Evolutionary conservation across 345 rosid genomes (phyloP).

Genomic region (Excoecaria agallocha): DNA sequence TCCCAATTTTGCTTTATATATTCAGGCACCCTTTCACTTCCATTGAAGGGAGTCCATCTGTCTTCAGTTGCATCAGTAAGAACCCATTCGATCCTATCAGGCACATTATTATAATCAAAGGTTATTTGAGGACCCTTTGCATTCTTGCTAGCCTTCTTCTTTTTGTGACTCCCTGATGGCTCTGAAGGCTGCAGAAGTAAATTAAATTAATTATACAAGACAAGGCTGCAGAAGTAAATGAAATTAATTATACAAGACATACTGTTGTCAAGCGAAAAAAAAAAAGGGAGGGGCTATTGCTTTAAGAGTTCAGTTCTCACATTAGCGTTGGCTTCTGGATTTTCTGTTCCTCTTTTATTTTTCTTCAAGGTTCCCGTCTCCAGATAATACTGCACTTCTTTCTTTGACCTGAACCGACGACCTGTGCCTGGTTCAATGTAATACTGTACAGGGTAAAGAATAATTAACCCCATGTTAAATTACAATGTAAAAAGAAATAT

Average conservation of each 20-base stretch:
- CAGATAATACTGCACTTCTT: constrained; percentile 45
- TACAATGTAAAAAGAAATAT: neutral
- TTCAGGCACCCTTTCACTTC: constrained; percentile 41
- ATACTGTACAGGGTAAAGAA: constrained; percentile 35
- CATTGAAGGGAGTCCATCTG: constrained; percentile 50
- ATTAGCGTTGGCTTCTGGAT: constrained; percentile 23
- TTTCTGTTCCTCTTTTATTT: constrained; percentile 28
- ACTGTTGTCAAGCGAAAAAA: neutral
- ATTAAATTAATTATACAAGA: too few species aligned
- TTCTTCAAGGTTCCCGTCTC: constrained; percentile 39
- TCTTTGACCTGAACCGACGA: constrained; percentile 46
- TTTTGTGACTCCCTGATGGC: constrained; percentile 29
- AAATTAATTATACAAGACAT: neutral
- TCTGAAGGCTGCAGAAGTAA: constrained; percentile 29
- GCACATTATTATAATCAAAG: constrained; percentile 53
- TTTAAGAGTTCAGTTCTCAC: constrained; percentile 31
- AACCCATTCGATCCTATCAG: constrained; percentile 57
- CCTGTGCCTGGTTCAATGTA: constrained; percentile 36
- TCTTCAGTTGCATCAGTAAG: constrained; percentile 30
- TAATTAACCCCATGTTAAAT: neutral
- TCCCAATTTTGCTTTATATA: constrained; percentile 45
- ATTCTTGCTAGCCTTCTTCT: constrained; percentile 29
- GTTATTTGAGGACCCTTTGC: constrained; percentile 12
- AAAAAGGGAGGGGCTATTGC: neutral
- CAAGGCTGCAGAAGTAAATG: constrained; percentile 27